A percentile compares a stretch with the other conserved stretches of the same genome.
phyloP scores from a whole-genome alignment of 495 filamentous ascomycete genomes.

The Glarea lozoyensis region DNA sequence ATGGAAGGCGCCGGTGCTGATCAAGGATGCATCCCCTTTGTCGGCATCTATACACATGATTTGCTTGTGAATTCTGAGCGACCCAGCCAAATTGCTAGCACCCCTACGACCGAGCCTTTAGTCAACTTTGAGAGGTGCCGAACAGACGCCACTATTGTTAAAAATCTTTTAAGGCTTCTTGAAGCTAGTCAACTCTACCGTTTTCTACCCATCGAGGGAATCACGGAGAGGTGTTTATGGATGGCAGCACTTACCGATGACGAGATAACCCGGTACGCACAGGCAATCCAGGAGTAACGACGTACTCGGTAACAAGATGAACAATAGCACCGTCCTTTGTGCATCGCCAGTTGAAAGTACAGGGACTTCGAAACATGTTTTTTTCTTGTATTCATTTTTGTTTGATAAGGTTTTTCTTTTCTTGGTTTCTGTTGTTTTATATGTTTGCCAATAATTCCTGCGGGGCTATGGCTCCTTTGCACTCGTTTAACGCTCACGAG shows the following conservation, averaged over 20 bases:
- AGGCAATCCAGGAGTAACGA: conserved; percentile 18
- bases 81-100: conserved; percentile 59
- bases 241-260: conserved; percentile 82
- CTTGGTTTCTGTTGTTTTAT: no score
- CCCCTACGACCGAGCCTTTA: conserved; percentile 59
- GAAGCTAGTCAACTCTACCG: conserved; percentile 87
- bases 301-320: no score
- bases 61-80: conserved; percentile 94
- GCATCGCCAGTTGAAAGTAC: no score
- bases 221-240: conserved; percentile 91
- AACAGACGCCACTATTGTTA: conserved; percentile 83
- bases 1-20: conserved; percentile 72
- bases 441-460: no score
- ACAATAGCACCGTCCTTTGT: no score
- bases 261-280: conserved; percentile 49
- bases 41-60: conserved; percentile 91
- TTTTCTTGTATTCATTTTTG: no score
- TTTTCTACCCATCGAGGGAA: conserved; percentile 76
- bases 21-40: conserved; percentile 91
- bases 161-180: conserved; percentile 79
- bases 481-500: no score
- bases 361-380: no score
- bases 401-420: no score
- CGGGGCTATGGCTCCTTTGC: no score
- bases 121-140: conserved; percentile 95